Evolutionary conservation across 2,329 filamentous ascomycete species (phyloP).

Genomic region (Amauroascus verrucosus): DNA sequence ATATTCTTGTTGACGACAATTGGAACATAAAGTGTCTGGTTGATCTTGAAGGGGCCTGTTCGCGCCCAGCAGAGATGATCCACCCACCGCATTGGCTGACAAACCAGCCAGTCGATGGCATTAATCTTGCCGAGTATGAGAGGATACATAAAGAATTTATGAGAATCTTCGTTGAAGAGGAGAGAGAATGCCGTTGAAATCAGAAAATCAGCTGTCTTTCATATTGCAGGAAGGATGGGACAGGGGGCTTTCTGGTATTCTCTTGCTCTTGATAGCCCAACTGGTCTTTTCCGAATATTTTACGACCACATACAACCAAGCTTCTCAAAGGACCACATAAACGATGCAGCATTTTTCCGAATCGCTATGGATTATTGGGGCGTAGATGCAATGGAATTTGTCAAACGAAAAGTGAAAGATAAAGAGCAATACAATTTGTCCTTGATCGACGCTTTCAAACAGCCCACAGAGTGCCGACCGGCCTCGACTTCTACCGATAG

Average conservation of each 20-base stretch:
- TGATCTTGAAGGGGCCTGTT: conserved; percentile 28
- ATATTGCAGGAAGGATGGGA: conserved; percentile 16
- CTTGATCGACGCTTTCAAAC: conserved; percentile 6
- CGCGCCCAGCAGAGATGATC: conserved; percentile 22
- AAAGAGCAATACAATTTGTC: conserved; percentile 15
- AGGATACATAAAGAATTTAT: conserved; percentile 17
- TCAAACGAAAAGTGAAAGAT: conserved; percentile 17
- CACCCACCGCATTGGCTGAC: conserved; percentile 27
- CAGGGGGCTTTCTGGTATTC: conserved; percentile 22
- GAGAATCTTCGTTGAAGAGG: conserved; percentile 17
- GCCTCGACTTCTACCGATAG: no score
- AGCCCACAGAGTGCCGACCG: no score
- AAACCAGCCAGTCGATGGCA: conserved; percentile 12
- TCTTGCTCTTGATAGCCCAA: conserved; percentile 19
- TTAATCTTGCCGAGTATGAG: conserved; percentile 17
- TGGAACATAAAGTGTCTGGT: conserved; percentile 28
- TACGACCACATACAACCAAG: conserved; percentile 18
- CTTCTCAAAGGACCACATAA: conserved; percentile 12
- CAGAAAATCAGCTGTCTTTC: background rate
- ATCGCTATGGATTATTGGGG: conserved; percentile 17
- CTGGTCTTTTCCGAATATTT: conserved; percentile 20
- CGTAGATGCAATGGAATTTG: conserved; percentile 5
- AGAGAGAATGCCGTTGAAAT: background rate
- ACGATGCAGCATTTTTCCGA: conserved; percentile 13
- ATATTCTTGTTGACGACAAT: conserved; percentile 29